Percentiles rank a stretch among this genome's conserved stretches.
phyloP scores from a whole-genome alignment of 139 green algal species.

The Micractinium sp. region DNA sequence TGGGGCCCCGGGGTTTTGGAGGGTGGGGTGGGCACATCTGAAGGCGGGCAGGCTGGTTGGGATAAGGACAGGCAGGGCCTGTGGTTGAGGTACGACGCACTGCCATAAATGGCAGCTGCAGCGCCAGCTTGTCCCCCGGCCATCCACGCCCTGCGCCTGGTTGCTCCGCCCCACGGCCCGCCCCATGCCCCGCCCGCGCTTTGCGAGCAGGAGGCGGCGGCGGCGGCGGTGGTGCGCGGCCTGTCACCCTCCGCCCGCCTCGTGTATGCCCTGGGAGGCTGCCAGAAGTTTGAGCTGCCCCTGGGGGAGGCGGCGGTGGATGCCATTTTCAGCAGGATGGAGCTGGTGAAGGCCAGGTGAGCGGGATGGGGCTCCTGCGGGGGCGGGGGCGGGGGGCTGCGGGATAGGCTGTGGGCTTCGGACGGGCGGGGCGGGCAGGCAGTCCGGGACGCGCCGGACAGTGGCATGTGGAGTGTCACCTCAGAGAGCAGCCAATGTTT shows the following conservation, averaged over 20 bases:
- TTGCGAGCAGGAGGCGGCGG: constrained; percentile 52
- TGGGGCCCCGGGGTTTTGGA: neutral
- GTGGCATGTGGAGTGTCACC: no score
- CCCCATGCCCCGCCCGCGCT: no score
- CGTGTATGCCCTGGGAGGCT: constrained; percentile 76
- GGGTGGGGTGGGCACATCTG: neutral
- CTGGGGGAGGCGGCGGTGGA: constrained; percentile 55
- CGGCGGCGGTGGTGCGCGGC: constrained; percentile 48
- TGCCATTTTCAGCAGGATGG: constrained; percentile 74
- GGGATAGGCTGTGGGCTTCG: no score
- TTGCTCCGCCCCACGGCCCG: no score
- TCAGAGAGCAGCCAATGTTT: no score
- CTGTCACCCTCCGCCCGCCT: constrained; percentile 58
- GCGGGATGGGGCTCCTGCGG: neutral
- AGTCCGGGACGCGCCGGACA: no score
- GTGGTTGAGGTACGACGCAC: no score
- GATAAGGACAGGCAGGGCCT: no score
- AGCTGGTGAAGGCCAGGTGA: constrained; percentile 45
- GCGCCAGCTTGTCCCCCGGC: neutral
- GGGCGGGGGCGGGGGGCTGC: neutral
- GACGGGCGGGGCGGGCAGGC: no score
- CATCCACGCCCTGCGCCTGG: no score
- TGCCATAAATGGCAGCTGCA: no score
- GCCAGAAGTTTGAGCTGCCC: constrained; percentile 65
- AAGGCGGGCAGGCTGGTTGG: neutral